These are phyloP conservation scores for Ogataea neopini DNA, from an alignment of 805 yeast species.

Conservation along the genomic window DNA sequence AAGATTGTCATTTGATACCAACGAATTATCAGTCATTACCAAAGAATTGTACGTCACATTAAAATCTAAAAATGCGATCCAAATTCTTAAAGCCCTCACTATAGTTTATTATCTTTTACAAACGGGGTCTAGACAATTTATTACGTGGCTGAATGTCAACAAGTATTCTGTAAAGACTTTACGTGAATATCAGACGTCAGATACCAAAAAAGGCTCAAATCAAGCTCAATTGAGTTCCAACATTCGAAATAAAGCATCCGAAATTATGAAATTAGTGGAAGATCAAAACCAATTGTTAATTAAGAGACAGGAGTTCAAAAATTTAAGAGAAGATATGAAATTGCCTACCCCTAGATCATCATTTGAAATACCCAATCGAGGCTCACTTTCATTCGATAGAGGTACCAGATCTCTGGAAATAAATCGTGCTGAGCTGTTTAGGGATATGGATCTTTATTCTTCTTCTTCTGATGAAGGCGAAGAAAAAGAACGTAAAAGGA, in stretches of 20 bases:
- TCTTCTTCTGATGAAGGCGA: slow-evolving; percentile 19
- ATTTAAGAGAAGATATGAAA: slow-evolving; percentile 43
- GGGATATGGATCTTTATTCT: slow-evolving; percentile 16
- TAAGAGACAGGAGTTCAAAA: slow-evolving; percentile 45
- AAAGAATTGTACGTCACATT: slow-evolving; percentile 44
- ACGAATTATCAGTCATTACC: slow-evolving; percentile 41
- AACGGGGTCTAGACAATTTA: slow-evolving; percentile 54
- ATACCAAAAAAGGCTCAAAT: slow-evolving; percentile 21
- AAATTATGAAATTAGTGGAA: slow-evolving; percentile 34
- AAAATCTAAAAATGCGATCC: slow-evolving; percentile 38
- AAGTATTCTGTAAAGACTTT: slow-evolving; percentile 33
- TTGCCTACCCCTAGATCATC: slow-evolving; percentile 31
- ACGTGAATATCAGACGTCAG: slow-evolving; percentile 31
- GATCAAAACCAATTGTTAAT: slow-evolving; percentile 37
- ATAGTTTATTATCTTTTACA: slow-evolving; percentile 51
- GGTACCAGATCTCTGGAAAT: slow-evolving; percentile 33
- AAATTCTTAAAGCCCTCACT: slow-evolving; percentile 51
- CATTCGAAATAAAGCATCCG: slow-evolving; percentile 40
- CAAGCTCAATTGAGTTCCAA: slow-evolving; percentile 30
- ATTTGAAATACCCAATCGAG: slow-evolving; percentile 26
- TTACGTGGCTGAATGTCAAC: slow-evolving; percentile 47
- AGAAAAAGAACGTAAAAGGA: slow-evolving; percentile 15
- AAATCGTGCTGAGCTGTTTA: slow-evolving; percentile 23
- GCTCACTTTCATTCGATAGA: slow-evolving; percentile 21
- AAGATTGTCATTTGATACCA: slow-evolving; percentile 42